Evolutionary conservation across 345 rosid species (phyloP).

Genomic region (Arabidopsis suecica): DNA sequence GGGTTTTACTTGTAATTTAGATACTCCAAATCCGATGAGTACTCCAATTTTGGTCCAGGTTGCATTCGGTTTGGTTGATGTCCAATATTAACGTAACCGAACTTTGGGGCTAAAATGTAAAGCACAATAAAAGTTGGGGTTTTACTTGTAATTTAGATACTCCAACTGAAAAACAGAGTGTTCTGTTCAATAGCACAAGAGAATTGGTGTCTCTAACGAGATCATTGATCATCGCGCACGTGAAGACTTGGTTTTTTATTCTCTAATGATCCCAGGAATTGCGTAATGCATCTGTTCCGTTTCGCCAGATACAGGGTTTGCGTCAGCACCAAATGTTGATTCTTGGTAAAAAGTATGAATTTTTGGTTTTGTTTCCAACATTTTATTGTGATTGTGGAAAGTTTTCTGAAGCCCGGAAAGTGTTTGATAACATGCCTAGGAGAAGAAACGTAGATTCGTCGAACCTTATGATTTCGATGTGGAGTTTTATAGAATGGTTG

Average conservation of each 20-base stretch:
- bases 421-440: slow-evolving; percentile 62
- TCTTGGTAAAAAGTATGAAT: slow-evolving; percentile 53
- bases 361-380: slow-evolving; percentile 51
- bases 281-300: slow-evolving; percentile 46
- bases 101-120: background rate
- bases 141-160: background rate
- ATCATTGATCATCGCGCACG: no score
- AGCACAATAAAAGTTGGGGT: background rate
- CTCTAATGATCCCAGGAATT: slow-evolving; percentile 8
- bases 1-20: background rate
- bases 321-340: slow-evolving; percentile 49
- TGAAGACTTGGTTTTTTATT: no score
- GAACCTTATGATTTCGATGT: slow-evolving; percentile 48
- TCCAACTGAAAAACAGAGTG: background rate
- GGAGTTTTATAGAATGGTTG: background rate
- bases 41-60: background rate
- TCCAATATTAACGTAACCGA: no score
- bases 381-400: slow-evolving; percentile 51
- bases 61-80: background rate
- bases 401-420: slow-evolving; percentile 37
- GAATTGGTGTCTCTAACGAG: no score
- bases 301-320: slow-evolving; percentile 54
- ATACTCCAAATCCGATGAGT: no score
- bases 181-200: background rate
- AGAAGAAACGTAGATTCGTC: slow-evolving; percentile 54